Percentiles rank a stretch among this genome's conserved stretches.
phyloP scores from a whole-genome alignment of 2,329 filamentous ascomycete species.

The Endocalyx cinctus region DNA sequence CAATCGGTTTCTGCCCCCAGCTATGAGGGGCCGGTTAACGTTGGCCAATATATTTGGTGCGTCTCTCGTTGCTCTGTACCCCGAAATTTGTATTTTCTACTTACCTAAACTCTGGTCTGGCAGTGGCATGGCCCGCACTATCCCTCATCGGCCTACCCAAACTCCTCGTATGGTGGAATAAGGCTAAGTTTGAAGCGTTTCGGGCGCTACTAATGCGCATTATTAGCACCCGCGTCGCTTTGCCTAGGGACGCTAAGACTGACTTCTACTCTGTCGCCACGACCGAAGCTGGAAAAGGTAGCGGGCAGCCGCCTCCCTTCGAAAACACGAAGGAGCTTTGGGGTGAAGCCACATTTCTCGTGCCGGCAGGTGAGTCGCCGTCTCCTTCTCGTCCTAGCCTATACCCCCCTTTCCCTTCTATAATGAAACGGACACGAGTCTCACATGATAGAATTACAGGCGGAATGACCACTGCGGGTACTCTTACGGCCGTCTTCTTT shows the following conservation, averaged over 20 bases:
- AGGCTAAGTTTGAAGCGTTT: not conserved
- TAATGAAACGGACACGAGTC: not conserved
- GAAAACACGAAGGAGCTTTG: constrained; percentile 1
- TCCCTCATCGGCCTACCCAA: too few species aligned
- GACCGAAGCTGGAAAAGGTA: not conserved
- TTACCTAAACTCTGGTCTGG: too few species aligned
- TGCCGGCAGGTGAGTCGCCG: not conserved
- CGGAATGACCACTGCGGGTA: constrained; percentile 1
- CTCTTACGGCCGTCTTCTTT: constrained; percentile 6
- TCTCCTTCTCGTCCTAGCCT: too few species aligned
- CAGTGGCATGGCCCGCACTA: too few species aligned
- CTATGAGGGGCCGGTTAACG: constrained; percentile 1
- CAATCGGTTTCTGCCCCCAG: constrained; percentile 1
- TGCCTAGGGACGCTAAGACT: constrained; percentile 5
- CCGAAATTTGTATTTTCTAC: constrained; percentile 1
- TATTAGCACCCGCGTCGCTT: constrained; percentile 3
- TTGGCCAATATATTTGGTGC: constrained; percentile 1
- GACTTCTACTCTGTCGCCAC: constrained; percentile 8
- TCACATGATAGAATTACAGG: not conserved
- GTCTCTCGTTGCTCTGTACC: constrained; percentile 1
- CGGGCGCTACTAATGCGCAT: constrained; percentile 1
- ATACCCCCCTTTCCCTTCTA: not conserved
- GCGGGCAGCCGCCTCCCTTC: too few species aligned
- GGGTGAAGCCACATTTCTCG: constrained; percentile 2
- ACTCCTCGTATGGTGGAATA: too few species aligned